Evolutionary conservation across 139 green algal genomes (phyloP), one percentile per base, ranked within the genome.

Genomic region (Chlamydomonas eustigma): DNA sequence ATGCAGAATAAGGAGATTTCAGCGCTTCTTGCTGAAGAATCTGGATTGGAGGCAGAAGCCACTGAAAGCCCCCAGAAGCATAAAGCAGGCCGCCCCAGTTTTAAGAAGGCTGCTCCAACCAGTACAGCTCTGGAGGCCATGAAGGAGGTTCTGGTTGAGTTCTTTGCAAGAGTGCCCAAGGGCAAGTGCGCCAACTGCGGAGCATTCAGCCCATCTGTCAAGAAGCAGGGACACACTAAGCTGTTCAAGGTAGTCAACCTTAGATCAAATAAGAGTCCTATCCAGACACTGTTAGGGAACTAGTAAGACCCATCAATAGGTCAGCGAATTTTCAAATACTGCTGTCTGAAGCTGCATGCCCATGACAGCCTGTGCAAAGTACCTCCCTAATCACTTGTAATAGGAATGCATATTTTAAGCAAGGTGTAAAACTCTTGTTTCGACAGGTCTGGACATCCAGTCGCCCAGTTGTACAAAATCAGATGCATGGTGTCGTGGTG

Each of bases 161-260:
- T 98, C 31, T 91, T 96, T 50, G 67, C 63, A 0, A 72, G 84
- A 37, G 88, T 93, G 71, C 84, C 84, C 22, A 74, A 69, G 3
- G 78, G 64, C 28, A 88, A 85, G 38, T 99, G 95, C 83, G 79
- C 79, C 33, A 97, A 97, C 88, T 99, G 95, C 81, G 66, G 66
- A 39, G 66, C 73, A 4, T 34, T 66, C 75, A 86, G 79, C 69
- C 86, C 83, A 31, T 65, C 30, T 18, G 79, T 89, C 64, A 88
- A 85, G 74, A 84, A 83, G 76, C 78, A 90, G 73, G 81, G 81
- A 28, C 81, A 66, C 71, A 85, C 37, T 18, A 80, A 78, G 51
- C 80, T 89, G 34, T 88, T 91, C 52, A 83, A 79, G 75, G 37
- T 63, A 70, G 63, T 22, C 18, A n/a, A n/a, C n/a, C n/a, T n/a